Conservation (phyloP, 1,139 yeast genomes). For the Nakaseomyces nivariensis region DNA sequence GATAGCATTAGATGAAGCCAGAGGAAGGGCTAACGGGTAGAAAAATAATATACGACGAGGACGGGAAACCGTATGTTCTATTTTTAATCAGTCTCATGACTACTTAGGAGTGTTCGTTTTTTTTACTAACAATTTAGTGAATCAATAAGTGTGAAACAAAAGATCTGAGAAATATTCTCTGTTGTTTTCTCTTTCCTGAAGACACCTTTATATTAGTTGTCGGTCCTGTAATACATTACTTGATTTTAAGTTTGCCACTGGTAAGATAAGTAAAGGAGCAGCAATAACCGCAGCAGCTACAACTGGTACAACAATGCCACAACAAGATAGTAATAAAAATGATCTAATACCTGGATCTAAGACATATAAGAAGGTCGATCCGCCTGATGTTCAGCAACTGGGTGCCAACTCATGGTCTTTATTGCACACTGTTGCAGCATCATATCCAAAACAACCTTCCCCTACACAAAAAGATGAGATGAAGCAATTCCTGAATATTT, state of each 20-base stretch:
- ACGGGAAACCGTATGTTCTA: slow-evolving; percentile 76
- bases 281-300: background rate
- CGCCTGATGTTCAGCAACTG: slow-evolving; percentile 75
- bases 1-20: slow-evolving; percentile 4
- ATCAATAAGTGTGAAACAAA: too few species aligned
- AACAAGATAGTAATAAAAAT: slow-evolving; percentile 15
- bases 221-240: slow-evolving; percentile 72
- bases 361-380: slow-evolving; percentile 45
- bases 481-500: slow-evolving; percentile 56
- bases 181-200: background rate
- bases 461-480: slow-evolving; percentile 57
- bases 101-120: too few species aligned
- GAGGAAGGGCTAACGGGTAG: slow-evolving; percentile 5
- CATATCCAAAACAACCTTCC: slow-evolving; percentile 66
- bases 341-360: slow-evolving; percentile 18
- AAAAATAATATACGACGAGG: slow-evolving; percentile 66
- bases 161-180: background rate
- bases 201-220: slow-evolving; percentile 32
- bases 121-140: too few species aligned
- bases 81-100: background rate
- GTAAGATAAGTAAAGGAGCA: slow-evolving; percentile 17
- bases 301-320: background rate
- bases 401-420: slow-evolving; percentile 93
- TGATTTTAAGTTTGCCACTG: slow-evolving; percentile 60
- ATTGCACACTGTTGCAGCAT: slow-evolving; percentile 83